phyloP scores from a whole-genome alignment of 768 basidiomycete genomes.

The Xerocomellus intermedius region DNA sequence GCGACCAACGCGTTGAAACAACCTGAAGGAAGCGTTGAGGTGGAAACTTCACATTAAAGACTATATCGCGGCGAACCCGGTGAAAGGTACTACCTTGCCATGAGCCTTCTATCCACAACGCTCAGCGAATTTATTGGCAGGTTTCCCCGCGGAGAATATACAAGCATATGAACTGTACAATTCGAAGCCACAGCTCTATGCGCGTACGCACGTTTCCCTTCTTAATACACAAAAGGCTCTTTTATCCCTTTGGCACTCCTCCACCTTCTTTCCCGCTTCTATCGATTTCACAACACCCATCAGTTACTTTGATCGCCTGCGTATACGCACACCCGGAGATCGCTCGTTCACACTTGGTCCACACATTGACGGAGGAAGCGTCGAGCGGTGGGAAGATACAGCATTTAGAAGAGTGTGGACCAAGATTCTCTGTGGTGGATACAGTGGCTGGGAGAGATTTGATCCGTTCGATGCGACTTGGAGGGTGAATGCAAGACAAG shows the following conservation, averaged over 20 bases:
- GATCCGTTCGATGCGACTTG: slow-evolving; percentile 50
- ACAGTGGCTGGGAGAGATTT: slow-evolving; percentile 42
- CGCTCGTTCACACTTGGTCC: slow-evolving; percentile 64
- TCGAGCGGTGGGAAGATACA: slow-evolving; percentile 57
- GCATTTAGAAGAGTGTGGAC: slow-evolving; percentile 40
- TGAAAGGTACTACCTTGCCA: slow-evolving; percentile 44
- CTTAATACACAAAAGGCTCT: slow-evolving; percentile 57
- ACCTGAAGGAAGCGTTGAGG: slow-evolving; percentile 49
- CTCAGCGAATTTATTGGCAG: slow-evolving; percentile 31
- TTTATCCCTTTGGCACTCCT: slow-evolving; percentile 55
- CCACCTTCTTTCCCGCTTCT: slow-evolving; percentile 37
- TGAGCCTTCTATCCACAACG: not conserved
- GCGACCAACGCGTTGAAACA: not conserved
- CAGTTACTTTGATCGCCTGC: slow-evolving; percentile 75
- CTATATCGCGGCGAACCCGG: slow-evolving; percentile 53
- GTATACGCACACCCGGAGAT: slow-evolving; percentile 73
- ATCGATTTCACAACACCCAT: slow-evolving; percentile 56
- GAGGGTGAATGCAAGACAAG: slow-evolving; percentile 51
- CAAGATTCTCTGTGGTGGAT: slow-evolving; percentile 44
- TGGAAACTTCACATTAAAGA: slow-evolving; percentile 58
- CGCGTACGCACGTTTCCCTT: slow-evolving; percentile 62
- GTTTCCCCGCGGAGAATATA: slow-evolving; percentile 64
- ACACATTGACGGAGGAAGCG: slow-evolving; percentile 52
- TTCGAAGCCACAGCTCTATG: slow-evolving; percentile 57
- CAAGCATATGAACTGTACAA: slow-evolving; percentile 79